Base-by-base conservation (phyloP, 2,329 filamentous ascomycete species). In the Botryotinia convoluta region DNA sequence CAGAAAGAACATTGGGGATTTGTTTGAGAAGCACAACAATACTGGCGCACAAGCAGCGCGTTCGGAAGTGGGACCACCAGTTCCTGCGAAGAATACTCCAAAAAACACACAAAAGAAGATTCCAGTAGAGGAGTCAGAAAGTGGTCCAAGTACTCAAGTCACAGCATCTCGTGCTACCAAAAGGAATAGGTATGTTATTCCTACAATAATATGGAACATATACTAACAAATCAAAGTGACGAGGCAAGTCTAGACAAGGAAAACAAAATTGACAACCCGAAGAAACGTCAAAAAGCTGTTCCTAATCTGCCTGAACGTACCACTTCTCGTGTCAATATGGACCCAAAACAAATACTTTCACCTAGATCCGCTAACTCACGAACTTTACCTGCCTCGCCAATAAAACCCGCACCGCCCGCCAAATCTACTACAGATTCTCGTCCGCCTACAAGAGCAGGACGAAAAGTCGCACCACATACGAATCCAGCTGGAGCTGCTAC, bases 281-380 rank as follows among this genome's bases (percentile, higher is more conserved):
- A 95, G 85, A 95, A 94, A 83, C 86, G 83, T 32, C 75, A 80
- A 39, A 81, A 81, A 57, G 80, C 80, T 51, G 80, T 83, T 18
- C 84, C 78, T 70, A 74, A 75, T 18, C 76, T 78, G 59, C 77
- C 77, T 62, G 82, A 68, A 22, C 73, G 82, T 80, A 71, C 82
- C 80, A 72, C 85, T 83, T 32, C 84, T 83, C 74, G 85, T 75
- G 78, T 83, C 77, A 79, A 82, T 77, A 79, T 85, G 75, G 79
- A 84, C 76, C 82, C 88, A 75, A 83, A 86, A 68, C 86, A 92
- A 81, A 87, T 97, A 54, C 86, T 97, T 4, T 97, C 94, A 1
- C 94, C 94, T 39, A 92, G 93, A 70, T 95, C 93, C 0, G 91
- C 92, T 74, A 97, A 97, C 80, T 92, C 92, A 9, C 90, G 93